Base-by-base conservation (phyloP, 306 rosid genomes). In the Neltuma alba region DNA sequence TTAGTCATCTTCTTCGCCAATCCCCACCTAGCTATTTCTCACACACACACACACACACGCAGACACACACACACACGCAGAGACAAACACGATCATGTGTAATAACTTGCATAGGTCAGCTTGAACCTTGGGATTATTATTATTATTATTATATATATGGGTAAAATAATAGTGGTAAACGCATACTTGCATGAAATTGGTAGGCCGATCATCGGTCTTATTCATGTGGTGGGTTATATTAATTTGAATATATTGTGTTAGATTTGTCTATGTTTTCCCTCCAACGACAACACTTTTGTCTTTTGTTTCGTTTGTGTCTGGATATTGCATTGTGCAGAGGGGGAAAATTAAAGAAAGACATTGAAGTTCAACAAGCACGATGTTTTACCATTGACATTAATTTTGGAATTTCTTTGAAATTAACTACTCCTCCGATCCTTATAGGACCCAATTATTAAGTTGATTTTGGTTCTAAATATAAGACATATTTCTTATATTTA, bases 171-270 rank as follows among this genome's bases (percentile, higher is more conserved):
- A 20, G 60, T 20, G 8, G 60, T 20, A 58, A 61, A 41, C 21
- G 70, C 23, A 9, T 9, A 55, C 62, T 44, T 11, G 3, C n/a
- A 44, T 55, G 61, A 44, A 36, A 8, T 76, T 63, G 80, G 72
- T 75, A 18, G 55, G 58, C 69, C 30, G n/a, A n/a, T 71, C 11
- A 21, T 54, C n/a, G n/a, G n/a, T n/a, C 62, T 71, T 30, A 71
- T 28, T 48, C 44, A 71, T 28, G n/a, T n/a, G n/a, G 76, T 18
- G 20, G 5, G 2, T 52, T n/a, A 31, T 52, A 15, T n/a, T n/a
- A n/a, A n/a, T 72, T 72, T 72, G 77, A 72, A 72, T 42, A 72
- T 42, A 12, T 62, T 44, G 31, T 42, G 34, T n/a, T 9, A n/a
- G 33, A 47, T 45, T 44, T 40, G 20, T 61, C 34, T 50, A 20